Evolutionary conservation across 2,329 filamentous ascomycete genomes (phyloP).

Genomic region (Monosporascus sp.): DNA sequence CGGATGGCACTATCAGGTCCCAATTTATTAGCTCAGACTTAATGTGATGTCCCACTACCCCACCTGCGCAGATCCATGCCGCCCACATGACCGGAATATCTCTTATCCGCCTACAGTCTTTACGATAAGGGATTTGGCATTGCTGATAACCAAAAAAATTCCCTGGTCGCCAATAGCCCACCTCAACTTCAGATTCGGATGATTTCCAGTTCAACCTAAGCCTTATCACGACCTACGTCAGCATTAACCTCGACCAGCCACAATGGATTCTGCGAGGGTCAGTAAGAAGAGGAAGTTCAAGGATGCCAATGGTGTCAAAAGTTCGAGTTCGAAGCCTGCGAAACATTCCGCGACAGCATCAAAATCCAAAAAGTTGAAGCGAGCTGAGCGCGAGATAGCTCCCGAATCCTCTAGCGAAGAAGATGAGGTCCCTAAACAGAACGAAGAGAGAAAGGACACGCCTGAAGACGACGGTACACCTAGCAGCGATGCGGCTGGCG

Average conservation of each 20-base stretch:
- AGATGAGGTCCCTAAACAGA: slow-evolving; percentile 7
- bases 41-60: no score
- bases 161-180: background rate
- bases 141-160: background rate
- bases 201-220: background rate
- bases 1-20: no score
- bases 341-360: slow-evolving; percentile 23
- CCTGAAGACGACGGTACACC: slow-evolving; percentile 13
- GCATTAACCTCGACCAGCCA: slow-evolving; percentile 2
- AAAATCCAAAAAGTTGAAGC: slow-evolving; percentile 40
- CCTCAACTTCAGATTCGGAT: background rate
- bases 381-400: slow-evolving; percentile 21
- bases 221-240: background rate
- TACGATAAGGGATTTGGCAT: background rate
- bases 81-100: background rate
- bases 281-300: slow-evolving; percentile 41
- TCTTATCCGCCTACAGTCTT: background rate
- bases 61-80: no score
- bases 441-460: slow-evolving; percentile 9
- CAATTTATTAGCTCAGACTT: no score
- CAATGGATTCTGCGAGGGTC: slow-evolving; percentile 23
- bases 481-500: slow-evolving; percentile 10
- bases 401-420: slow-evolving; percentile 13
- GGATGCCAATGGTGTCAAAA: slow-evolving; percentile 26
- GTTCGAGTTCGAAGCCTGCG: slow-evolving; percentile 22